phyloP scores from a whole-genome alignment of 306 rosid species.

The Trichosanthes truncata region DNA sequence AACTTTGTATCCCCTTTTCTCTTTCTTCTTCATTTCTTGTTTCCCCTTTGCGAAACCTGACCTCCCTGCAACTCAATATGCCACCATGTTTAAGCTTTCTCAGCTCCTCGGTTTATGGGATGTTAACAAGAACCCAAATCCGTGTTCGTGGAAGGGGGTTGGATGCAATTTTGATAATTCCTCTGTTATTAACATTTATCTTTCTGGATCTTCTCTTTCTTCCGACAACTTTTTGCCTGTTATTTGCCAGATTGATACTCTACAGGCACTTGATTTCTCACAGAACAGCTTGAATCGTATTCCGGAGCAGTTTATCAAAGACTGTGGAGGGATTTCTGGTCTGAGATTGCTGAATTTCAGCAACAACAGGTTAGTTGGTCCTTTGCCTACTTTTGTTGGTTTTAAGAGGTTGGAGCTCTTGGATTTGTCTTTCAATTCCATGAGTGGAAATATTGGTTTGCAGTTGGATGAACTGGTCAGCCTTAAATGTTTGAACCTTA shows the following conservation, averaged over 20 bases:
- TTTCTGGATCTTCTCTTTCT: slow-evolving; percentile 27
- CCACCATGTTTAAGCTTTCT: slow-evolving; percentile 32
- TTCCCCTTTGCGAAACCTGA: slow-evolving; percentile 35
- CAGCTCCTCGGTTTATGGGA: slow-evolving; percentile 23
- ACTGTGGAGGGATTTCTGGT: slow-evolving; percentile 40
- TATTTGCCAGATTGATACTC: slow-evolving; percentile 46
- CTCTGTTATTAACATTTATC: slow-evolving; percentile 17
- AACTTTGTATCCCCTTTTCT: slow-evolving; percentile 10
- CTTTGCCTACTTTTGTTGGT: slow-evolving; percentile 49
- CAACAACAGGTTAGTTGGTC: slow-evolving; percentile 22
- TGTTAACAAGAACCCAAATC: slow-evolving; percentile 19
- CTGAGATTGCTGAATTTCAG: slow-evolving; percentile 46
- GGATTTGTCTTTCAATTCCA: slow-evolving; percentile 38
- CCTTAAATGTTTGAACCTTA: slow-evolving; percentile 45
- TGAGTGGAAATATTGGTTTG: slow-evolving; percentile 20
- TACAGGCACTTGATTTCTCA: slow-evolving; percentile 55
- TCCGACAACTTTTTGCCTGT: slow-evolving; percentile 31
- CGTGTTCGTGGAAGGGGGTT: slow-evolving; percentile 65
- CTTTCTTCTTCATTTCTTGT: slow-evolving; percentile 10
- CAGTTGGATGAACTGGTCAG: slow-evolving; percentile 38
- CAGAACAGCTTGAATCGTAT: slow-evolving; percentile 23
- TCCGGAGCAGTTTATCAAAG: slow-evolving; percentile 35
- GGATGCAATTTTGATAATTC: slow-evolving; percentile 27
- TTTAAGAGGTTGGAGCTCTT: slow-evolving; percentile 42
- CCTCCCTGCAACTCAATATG: slow-evolving; percentile 37